phyloP scores from a whole-genome alignment of 768 basidiomycete genomes.

The Mrakia blollopis region DNA sequence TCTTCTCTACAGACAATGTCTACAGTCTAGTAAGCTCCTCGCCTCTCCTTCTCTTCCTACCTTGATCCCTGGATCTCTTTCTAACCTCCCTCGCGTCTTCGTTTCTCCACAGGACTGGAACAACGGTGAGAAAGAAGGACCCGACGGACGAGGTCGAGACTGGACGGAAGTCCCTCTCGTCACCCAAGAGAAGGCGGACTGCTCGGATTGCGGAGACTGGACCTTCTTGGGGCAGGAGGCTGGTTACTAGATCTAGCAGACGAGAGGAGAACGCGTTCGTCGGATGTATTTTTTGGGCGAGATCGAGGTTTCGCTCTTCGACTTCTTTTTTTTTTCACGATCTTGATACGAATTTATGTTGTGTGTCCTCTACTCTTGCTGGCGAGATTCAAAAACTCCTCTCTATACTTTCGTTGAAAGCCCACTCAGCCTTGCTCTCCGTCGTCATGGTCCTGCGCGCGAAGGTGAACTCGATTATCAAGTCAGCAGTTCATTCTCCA shows the following conservation, averaged over 20 bases:
- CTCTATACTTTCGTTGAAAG: too few species aligned
- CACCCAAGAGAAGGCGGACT: constrained; percentile 6
- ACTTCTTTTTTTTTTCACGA: too few species aligned
- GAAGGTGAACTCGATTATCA: too few species aligned
- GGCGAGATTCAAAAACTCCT: too few species aligned
- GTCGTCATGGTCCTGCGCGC: too few species aligned
- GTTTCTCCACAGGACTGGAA: constrained; percentile 22
- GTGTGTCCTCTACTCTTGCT: too few species aligned
- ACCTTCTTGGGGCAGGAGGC: constrained; percentile 7
- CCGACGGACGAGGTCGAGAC: constrained; percentile 24
- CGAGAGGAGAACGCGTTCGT: not conserved
- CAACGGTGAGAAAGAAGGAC: constrained; percentile 29
- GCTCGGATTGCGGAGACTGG: constrained; percentile 30
- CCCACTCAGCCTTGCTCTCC: too few species aligned
- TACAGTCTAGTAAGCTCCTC: not conserved
- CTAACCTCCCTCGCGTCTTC: not conserved
- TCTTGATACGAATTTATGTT: too few species aligned
- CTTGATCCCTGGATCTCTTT: not conserved
- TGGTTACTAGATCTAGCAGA: too few species aligned
- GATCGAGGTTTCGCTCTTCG: not conserved
- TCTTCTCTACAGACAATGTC: constrained; percentile 17
- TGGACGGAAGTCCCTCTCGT: constrained; percentile 29
- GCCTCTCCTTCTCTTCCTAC: not conserved
- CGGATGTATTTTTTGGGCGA: not conserved
- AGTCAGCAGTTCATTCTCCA: too few species aligned